A percentile compares a stretch with the other conserved stretches of the same genome.
Conservation (phyloP, 1,284 basidiomycete genomes). For the Moniliophthora roreri region DNA sequence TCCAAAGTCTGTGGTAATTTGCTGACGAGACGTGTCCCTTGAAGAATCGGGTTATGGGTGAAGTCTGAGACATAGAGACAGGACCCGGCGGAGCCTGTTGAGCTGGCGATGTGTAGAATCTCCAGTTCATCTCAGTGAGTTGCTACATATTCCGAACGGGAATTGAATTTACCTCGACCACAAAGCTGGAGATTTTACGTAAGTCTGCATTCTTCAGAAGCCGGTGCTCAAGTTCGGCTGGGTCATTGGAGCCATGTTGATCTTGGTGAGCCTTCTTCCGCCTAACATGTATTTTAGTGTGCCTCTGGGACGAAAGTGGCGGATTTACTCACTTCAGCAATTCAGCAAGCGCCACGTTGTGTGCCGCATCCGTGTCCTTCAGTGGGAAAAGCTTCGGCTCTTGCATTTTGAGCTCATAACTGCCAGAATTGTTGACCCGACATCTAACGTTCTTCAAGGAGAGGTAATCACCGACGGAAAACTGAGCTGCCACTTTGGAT, state of each 20-base stretch:
- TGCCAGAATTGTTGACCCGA: slow-evolving; percentile 36
- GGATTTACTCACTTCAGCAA: slow-evolving; percentile 51
- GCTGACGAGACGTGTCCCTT: slow-evolving; percentile 25
- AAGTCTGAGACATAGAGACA: slow-evolving; percentile 67
- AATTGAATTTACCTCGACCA: slow-evolving; percentile 52
- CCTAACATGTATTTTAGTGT: slow-evolving; percentile 30
- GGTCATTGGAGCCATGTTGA: slow-evolving; percentile 22
- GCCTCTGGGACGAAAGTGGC: slow-evolving; percentile 1
- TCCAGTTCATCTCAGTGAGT: slow-evolving; percentile 21
- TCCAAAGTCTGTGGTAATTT: slow-evolving; percentile 41
- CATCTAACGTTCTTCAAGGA: slow-evolving; percentile 55
- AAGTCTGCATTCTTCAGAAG: slow-evolving; percentile 45
- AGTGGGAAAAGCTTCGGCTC: slow-evolving; percentile 46
- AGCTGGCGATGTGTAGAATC: slow-evolving; percentile 45
- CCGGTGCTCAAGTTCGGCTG: slow-evolving; percentile 40
- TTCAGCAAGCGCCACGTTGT: slow-evolving; percentile 38
- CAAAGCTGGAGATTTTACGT: slow-evolving; percentile 49
- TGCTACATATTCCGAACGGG: not conserved
- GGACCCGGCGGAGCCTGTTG: slow-evolving; percentile 32
- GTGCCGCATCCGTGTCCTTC: slow-evolving; percentile 36
- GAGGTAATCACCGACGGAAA: slow-evolving; percentile 54
- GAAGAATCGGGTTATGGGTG: slow-evolving; percentile 48
- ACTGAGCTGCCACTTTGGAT: slow-evolving; percentile 33
- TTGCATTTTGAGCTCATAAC: slow-evolving; percentile 52
- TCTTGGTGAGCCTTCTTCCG: slow-evolving; percentile 52